Evolutionary conservation across 805 yeast genomes (phyloP).

Genomic region (Nakazawaea populi): DNA sequence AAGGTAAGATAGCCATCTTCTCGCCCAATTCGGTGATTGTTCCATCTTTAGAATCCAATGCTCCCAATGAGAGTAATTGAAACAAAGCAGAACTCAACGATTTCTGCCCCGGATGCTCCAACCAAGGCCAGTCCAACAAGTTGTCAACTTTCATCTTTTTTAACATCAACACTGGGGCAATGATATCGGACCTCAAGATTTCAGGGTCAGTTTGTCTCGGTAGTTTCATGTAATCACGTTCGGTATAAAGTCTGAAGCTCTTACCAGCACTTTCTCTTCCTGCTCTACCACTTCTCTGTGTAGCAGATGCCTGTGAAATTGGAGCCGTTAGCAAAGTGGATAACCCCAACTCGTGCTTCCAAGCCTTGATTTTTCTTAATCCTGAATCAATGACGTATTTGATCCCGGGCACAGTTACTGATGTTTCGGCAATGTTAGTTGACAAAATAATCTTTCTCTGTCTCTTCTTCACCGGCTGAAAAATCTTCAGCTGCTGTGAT

Average conservation of each 20-base stretch:
- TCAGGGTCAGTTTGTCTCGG: conserved; percentile 89
- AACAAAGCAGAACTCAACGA: conserved; percentile 71
- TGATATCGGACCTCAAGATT: conserved; percentile 78
- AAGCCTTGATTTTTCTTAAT: conserved; percentile 84
- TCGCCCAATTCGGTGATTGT: conserved; percentile 73
- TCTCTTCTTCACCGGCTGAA: conserved; percentile 54
- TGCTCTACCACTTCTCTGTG: conserved; percentile 98
- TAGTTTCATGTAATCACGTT: conserved; percentile 55
- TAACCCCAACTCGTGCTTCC: conserved; percentile 89
- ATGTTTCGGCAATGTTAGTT: conserved; percentile 97
- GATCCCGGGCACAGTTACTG: conserved; percentile 93
- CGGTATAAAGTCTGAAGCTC: conserved; percentile 79
- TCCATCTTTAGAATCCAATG: conserved; percentile 65
- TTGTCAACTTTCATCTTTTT: conserved; percentile 82
- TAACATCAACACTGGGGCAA: conserved; percentile 77
- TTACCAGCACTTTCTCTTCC: conserved; percentile 96
- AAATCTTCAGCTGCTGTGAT: conserved; percentile 74
- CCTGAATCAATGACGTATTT: conserved; percentile 93
- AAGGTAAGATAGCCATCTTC: conserved; percentile 82
- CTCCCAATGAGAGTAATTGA: conserved; percentile 72
- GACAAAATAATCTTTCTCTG: conserved; percentile 84
- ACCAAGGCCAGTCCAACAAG: conserved; percentile 84
- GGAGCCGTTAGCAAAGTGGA: conserved; percentile 92
- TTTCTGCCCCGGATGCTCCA: conserved; percentile 82
- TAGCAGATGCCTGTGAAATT: conserved; percentile 88